Evolutionary conservation across 306 rosid species (phyloP).

Genomic region (Rosa persica): DNA sequence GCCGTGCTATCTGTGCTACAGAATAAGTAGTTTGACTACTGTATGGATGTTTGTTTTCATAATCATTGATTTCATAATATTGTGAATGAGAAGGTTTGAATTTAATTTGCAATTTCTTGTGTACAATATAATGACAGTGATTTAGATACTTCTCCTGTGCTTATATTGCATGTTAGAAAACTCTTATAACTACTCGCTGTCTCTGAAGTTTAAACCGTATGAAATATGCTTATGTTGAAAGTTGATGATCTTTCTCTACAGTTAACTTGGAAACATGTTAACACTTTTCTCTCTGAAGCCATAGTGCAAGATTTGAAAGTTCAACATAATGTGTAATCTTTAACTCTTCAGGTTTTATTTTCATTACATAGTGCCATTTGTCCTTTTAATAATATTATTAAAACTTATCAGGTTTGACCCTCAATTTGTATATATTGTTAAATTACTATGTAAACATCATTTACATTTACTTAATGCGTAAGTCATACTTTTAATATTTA

Average conservation of each 20-base stretch:
- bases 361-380: not conserved
- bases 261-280: not conserved
- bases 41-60: not conserved
- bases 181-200: too few relatives aligned
- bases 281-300: not conserved
- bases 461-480: not conserved
- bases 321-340: not conserved
- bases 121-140: too few relatives aligned
- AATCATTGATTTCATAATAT: too few relatives aligned
- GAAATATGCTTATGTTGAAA: not conserved
- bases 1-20: not conserved
- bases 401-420: not conserved
- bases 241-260: not conserved
- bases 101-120: too few relatives aligned
- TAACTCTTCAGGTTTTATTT: not conserved
- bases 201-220: too few relatives aligned
- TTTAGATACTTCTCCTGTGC: too few relatives aligned
- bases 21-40: not conserved
- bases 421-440: not conserved
- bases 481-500: not conserved
- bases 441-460: not conserved
- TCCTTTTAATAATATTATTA: not conserved
- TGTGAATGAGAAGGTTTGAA: too few relatives aligned
- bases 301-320: not conserved
- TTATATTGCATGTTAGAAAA: too few relatives aligned